phyloP scores from a whole-genome alignment of 1,284 basidiomycete species.

The Boletus mariae region DNA sequence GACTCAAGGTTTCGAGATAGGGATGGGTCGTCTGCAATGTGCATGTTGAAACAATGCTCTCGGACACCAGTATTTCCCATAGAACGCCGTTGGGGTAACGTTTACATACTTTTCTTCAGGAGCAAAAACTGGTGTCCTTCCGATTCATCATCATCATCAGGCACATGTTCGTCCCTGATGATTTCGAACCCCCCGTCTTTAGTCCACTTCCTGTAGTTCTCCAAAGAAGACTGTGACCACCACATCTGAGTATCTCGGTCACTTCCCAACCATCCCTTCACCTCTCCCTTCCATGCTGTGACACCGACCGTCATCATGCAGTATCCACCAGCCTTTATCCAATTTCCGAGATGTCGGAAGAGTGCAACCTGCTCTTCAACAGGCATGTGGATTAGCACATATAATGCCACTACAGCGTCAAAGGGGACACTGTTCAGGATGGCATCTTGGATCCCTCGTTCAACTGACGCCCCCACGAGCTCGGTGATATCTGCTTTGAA shows the following conservation, averaged over 20 bases:
- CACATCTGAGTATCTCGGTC: slow-evolving; percentile 5
- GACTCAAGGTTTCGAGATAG: neutral
- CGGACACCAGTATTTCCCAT: neutral
- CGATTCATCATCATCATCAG: slow-evolving; percentile 1
- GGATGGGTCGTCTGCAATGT: neutral
- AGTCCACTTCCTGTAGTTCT: slow-evolving; percentile 8
- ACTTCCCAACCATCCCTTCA: slow-evolving; percentile 1
- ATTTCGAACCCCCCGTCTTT: slow-evolving; percentile 9
- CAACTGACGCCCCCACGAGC: neutral
- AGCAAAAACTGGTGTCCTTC: slow-evolving; percentile 8
- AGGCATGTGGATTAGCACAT: slow-evolving; percentile 7
- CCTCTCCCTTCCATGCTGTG: slow-evolving; percentile 4
- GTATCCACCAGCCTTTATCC: slow-evolving; percentile 8
- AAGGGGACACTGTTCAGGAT: neutral
- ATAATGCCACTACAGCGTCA: slow-evolving; percentile 6
- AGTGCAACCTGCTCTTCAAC: slow-evolving; percentile 8
- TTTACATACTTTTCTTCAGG: slow-evolving; percentile 6
- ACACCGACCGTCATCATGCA: slow-evolving; percentile 12
- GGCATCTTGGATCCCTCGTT: neutral
- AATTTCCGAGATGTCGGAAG: slow-evolving; percentile 19
- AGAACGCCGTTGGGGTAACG: neutral
- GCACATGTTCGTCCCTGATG: slow-evolving; percentile 9
- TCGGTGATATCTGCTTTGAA: slow-evolving; percentile 8
- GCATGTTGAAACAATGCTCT: neutral
- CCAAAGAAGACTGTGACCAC: slow-evolving; percentile 7